Conservation (phyloP, 225 moss, liverwort and hornwort genomes). For the Thuidium tamariscinum region DNA sequence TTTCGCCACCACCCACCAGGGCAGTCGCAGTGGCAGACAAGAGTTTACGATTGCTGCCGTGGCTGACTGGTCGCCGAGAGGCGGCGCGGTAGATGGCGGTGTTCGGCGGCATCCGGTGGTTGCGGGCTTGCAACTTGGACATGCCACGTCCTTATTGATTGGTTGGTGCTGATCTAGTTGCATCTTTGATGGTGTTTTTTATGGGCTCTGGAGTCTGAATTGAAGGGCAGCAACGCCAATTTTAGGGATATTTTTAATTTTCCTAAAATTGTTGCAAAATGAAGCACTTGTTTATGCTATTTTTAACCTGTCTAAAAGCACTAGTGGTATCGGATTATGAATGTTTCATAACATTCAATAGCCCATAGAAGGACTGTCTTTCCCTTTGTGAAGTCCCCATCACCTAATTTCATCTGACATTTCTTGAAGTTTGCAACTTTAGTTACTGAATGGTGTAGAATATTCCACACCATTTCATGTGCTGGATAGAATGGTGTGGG, state of each 20-base stretch:
- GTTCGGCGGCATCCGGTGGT: neutral
- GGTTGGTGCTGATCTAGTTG: too few relatives aligned
- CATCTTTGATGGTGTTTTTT: neutral
- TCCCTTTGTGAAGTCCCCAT: too few relatives aligned
- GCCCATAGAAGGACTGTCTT: too few relatives aligned
- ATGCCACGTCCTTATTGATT: neutral
- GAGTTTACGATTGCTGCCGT: neutral
- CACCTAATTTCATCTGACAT: too few relatives aligned
- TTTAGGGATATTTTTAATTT: neutral
- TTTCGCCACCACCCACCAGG: neutral
- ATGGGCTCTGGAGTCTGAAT: neutral
- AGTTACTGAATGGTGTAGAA: too few relatives aligned
- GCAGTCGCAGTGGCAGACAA: neutral
- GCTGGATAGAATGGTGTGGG: too few relatives aligned
- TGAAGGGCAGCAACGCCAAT: neutral
- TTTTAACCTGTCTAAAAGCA: too few relatives aligned
- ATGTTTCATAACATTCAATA: too few relatives aligned
- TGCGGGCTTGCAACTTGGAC: neutral
- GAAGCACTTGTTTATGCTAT: neutral
- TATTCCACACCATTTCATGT: too few relatives aligned
- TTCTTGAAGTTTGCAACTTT: too few relatives aligned
- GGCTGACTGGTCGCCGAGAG: neutral
- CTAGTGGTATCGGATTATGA: too few relatives aligned
- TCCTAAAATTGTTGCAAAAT: too few relatives aligned
- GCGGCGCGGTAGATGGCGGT: neutral